Conservation (phyloP, 2,329 filamentous ascomycete species). For the Fusarium siculi region DNA sequence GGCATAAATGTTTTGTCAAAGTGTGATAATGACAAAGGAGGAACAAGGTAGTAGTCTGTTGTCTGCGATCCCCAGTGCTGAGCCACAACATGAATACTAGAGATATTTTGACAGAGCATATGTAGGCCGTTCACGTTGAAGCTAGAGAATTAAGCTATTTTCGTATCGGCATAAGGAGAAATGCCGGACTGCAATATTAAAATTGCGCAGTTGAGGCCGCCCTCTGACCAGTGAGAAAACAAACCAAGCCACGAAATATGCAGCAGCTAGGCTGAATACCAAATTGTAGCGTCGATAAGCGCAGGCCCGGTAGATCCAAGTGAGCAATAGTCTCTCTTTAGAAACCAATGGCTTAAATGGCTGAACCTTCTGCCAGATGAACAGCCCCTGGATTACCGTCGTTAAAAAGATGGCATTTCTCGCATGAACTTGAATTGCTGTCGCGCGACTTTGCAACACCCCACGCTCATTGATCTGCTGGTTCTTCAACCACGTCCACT, state of each 20-base stretch:
- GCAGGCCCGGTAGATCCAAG: background rate
- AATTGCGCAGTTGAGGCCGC: fast-evolving
- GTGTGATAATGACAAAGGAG: fast-evolving
- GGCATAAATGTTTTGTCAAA: background rate
- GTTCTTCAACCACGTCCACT: background rate
- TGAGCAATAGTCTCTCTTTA: fast-evolving
- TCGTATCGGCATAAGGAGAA: background rate
- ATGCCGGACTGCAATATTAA: background rate
- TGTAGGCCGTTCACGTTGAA: background rate
- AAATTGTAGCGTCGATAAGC: background rate
- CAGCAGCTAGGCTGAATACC: background rate
- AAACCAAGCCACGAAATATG: background rate
- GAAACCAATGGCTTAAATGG: fast-evolving
- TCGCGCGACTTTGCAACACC: background rate
- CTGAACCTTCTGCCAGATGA: background rate
- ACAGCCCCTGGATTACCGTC: background rate
- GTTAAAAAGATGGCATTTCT: background rate
- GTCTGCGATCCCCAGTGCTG: fast-evolving
- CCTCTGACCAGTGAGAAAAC: fast-evolving
- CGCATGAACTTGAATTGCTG: fast-evolving
- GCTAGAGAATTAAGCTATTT: background rate
- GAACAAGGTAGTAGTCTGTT: fast-evolving
- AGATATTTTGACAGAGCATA: background rate
- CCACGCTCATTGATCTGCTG: background rate
- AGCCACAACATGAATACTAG: background rate